These are phyloP conservation scores for Cerrena zonata DNA, from an alignment of 1,284 basidiomycete species.

Conservation along the genomic window DNA sequence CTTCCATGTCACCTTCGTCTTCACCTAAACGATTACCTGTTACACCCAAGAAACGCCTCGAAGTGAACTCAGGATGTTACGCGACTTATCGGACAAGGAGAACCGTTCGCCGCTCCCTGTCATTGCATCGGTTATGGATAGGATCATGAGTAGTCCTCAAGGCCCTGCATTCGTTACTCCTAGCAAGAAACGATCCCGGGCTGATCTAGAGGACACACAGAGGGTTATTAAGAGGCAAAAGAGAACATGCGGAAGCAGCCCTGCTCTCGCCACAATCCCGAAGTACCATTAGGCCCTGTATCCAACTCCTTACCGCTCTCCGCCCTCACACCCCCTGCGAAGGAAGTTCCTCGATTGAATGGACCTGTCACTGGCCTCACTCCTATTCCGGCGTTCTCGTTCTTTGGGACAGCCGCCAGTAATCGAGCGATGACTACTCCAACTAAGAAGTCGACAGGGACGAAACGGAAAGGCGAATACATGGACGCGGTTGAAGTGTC, in stretches of 20 bases:
- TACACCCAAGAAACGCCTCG: constrained; percentile 12
- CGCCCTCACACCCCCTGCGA: no score
- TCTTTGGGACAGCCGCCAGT: no score
- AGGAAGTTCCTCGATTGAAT: no score
- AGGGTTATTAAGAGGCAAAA: constrained; percentile 25
- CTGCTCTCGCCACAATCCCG: no score
- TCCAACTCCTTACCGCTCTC: no score
- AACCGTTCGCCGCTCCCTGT: constrained; percentile 35
- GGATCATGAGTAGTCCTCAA: constrained; percentile 25
- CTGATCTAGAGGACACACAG: constrained; percentile 26
- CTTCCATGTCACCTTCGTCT: neutral
- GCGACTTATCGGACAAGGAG: constrained; percentile 37
- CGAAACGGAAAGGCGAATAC: constrained; percentile 43
- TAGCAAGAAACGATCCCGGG: constrained; percentile 34
- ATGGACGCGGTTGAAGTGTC: constrained; percentile 49
- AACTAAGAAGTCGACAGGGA: constrained; percentile 4
- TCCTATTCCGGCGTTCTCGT: no score
- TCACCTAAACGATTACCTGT: constrained; percentile 21
- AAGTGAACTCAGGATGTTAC: constrained; percentile 10
- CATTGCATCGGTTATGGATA: constrained; percentile 30
- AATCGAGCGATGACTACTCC: no score
- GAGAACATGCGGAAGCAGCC: no score
- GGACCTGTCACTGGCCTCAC: no score
- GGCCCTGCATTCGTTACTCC: constrained; percentile 25
- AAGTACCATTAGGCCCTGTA: no score